Percentiles rank a stretch among this genome's conserved stretches.
Conservation (phyloP, 2,329 filamentous ascomycete species). For the Aspergillus tubingensis region DNA sequence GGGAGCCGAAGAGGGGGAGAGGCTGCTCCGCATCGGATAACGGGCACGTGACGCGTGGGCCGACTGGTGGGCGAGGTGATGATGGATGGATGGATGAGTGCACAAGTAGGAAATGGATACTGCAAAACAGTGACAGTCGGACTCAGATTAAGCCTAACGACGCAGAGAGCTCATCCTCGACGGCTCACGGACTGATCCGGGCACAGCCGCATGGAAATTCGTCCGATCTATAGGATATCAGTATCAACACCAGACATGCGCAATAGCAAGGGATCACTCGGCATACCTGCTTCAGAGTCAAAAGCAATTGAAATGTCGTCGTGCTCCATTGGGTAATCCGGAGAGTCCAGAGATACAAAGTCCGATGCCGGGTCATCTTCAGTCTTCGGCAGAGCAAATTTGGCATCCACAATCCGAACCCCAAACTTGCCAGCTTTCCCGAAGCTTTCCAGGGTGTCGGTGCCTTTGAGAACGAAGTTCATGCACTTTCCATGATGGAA, state of each 20-base stretch:
- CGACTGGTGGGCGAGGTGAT: not conserved
- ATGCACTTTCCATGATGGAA: constrained; percentile 85
- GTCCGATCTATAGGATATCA: constrained; percentile 32
- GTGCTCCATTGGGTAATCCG: constrained; percentile 87
- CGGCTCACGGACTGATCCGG: constrained; percentile 41
- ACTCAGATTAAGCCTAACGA: constrained; percentile 27
- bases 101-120: not conserved
- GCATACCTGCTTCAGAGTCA: constrained; percentile 73
- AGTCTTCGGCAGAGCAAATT: constrained; percentile 75
- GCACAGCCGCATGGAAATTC: constrained; percentile 41
- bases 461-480: constrained; percentile 83
- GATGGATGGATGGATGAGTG: not conserved
- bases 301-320: constrained; percentile 88
- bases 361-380: constrained; percentile 58
- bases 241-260: not conserved
- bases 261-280: not conserved
- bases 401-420: constrained; percentile 82
- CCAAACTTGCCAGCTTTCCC: constrained; percentile 66
- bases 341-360: constrained; percentile 82
- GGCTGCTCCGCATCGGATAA: not conserved
- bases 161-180: constrained; percentile 46
- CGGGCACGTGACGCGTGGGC: constrained; percentile 10
- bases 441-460: constrained; percentile 76
- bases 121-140: not conserved
- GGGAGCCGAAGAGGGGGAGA: not conserved